A percentile compares a stretch with the other conserved stretches of the same genome.
Evolutionary conservation across 2,329 filamentous ascomycete species (phyloP).

Genomic region (Fusarium denticulatum): DNA sequence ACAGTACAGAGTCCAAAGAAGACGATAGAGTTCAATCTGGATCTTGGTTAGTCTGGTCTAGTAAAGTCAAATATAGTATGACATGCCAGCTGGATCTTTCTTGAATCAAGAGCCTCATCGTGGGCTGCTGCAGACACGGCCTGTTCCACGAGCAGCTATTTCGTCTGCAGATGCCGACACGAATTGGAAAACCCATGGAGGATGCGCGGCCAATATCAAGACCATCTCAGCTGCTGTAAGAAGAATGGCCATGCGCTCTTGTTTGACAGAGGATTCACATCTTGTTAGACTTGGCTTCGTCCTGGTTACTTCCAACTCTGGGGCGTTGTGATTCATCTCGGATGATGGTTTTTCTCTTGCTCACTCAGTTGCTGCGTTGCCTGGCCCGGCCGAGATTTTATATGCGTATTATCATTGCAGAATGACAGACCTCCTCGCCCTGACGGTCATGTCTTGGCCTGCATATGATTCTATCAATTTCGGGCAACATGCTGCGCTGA

Average conservation of each 20-base stretch:
- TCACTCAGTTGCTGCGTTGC: rapidly evolving
- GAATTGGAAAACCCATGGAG: rapidly evolving
- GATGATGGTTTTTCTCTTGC: background rate
- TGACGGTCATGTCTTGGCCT: background rate
- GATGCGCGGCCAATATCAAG: background rate
- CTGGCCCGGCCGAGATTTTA: rapidly evolving
- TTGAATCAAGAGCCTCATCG: background rate
- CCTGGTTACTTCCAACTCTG: rapidly evolving
- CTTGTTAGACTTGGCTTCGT: background rate
- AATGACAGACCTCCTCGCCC: rapidly evolving
- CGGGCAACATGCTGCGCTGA: background rate
- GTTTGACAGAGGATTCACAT: background rate
- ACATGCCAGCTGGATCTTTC: too few species aligned
- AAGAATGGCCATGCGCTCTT: background rate
- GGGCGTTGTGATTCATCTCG: too few species aligned
- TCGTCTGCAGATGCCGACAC: background rate
- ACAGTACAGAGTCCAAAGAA: background rate
- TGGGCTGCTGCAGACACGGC: background rate
- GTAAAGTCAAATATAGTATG: background rate
- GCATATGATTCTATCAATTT: background rate
- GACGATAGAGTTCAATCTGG: background rate
- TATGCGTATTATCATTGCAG: background rate
- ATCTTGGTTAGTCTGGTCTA: background rate
- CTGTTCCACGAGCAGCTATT: background rate
- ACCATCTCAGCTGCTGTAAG: rapidly evolving